Base-by-base conservation (phyloP, 768 basidiomycete genomes). In the Psilocybe cubensis region DNA sequence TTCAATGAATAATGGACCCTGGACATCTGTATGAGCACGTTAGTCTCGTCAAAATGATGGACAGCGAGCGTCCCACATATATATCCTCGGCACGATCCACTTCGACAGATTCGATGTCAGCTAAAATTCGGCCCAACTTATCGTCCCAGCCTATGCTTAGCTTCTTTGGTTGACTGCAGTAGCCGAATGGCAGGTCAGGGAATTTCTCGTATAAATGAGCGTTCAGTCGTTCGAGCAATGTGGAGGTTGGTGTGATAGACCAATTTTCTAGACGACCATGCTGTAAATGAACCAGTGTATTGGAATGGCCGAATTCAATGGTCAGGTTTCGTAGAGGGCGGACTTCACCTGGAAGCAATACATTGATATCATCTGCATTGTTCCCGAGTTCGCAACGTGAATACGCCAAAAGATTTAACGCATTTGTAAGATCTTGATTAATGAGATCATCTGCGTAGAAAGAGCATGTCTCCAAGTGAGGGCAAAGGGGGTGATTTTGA, bases 1-100 rank as follows among this genome's bases (percentile, higher is more conserved):
- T 57, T 52, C 17, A 56, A 44, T 23, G 58, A 58, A 46, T 56
- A 45, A 6, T 59, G 57, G 12, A 68, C 49, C 23, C 48, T 58
- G n/a, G 57, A 59, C 20, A 60, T 47, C 58, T 59, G 25, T 9
- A 50, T n/a, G 28, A 9, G 23, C n/a, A 4, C 33, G 17, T n/a
- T 11, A 5, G 24, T 28, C 18, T 31, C 24, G 14, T 31, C 11
- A 6, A 23, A 44, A 33, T 25, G 20, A 43, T 23, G 20, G 17
- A 25, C n/a, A 38, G 24, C 17, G 20, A 52, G 24, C 3, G 18
- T 57, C 62, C 14, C 17, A 63, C 58, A 47, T 60, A 63, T 41
- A 63, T 45, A 29, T 59, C 54, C 40, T 38, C 49, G 1, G 47
- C 51, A 31, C 52, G 33, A 2, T 29, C 38, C 17, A 60, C 49